A percentile compares a stretch with the other conserved stretches of the same genome.
These are phyloP conservation scores for Spongiforma sp. DNA, from an alignment of 1,284 basidiomycete genomes.

Conservation along the genomic window DNA sequence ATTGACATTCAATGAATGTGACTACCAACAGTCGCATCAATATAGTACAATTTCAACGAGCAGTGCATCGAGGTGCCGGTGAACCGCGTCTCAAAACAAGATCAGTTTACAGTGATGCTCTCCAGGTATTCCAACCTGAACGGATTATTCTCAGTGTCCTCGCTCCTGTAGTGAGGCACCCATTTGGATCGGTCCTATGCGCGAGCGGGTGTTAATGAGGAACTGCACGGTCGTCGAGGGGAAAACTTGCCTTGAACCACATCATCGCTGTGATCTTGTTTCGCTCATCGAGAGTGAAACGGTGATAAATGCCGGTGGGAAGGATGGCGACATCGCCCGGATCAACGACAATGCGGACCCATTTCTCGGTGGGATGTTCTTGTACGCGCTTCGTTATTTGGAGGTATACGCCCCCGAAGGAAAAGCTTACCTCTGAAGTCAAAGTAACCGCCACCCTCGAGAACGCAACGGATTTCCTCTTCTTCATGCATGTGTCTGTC, in stretches of 20 bases:
- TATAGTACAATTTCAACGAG: no score
- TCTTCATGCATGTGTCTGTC: constrained; percentile 91
- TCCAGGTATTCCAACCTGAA: constrained; percentile 70
- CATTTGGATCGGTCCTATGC: constrained; percentile 86
- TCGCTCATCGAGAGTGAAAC: constrained; percentile 79
- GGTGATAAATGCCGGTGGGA: constrained; percentile 84
- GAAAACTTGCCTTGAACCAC: constrained; percentile 70
- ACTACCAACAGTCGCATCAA: no score
- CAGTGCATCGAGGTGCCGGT: no score
- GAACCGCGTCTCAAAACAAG: no score
- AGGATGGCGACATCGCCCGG: constrained; percentile 78
- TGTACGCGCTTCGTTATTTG: no score
- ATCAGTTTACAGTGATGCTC: constrained; percentile 42
- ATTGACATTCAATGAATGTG: no score
- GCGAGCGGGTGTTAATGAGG: neutral
- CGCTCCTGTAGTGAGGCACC: constrained; percentile 72
- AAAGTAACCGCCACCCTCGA: constrained; percentile 84
- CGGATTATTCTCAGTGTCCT: constrained; percentile 65
- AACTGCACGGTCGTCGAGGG: neutral
- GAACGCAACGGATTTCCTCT: constrained; percentile 88
- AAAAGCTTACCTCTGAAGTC: constrained; percentile 70
- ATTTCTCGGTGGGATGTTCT: constrained; percentile 63
- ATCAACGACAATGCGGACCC: constrained; percentile 75
- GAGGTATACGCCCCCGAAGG: no score
- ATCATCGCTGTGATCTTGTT: constrained; percentile 76